Base-by-base conservation (phyloP, 106 monocot species). In the Apostasia shenzhenica region DNA sequence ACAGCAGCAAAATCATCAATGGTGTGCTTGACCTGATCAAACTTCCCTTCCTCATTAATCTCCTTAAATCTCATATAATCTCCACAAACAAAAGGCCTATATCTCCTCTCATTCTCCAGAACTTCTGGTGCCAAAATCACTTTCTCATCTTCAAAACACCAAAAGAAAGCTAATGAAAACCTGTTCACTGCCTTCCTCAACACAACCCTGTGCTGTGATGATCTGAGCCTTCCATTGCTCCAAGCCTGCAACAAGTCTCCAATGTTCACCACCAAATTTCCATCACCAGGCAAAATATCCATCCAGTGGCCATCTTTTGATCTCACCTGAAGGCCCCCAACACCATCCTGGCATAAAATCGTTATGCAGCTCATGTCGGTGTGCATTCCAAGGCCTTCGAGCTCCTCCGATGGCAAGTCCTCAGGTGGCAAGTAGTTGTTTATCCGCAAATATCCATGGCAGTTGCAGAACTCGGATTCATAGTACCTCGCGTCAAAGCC, bases 311-410 rank as follows among this genome's bases (percentile, higher is more conserved):
- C 75, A 52, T 58, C 63, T 59, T 56, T 76, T 3, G 75, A 70
- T 60, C 69, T 66, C 69, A 80, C 76, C 55, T 84, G 84, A 38
- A 84, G 73, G 3, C 84, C 84, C 2, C 84, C 84, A 10, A 71
- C 77, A 72, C 73, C 73, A 71, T 84, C 84, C 55, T 80, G 84
- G 54, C 67, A 68, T 7, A 84, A 57, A 47, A 84, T 77, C 26
- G 84, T 84, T 57, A 84, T 77, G 55, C 84, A 84, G 54, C 84
- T 84, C 80, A 84, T 84, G 77, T 80, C 84, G 14, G 84, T 84
- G 73, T 84, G 84, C 80, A 80, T 84, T 59, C 84, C 84, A 4
- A 84, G 80, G 37, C 80, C 84, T 80, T 84, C 84, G 12, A 73
- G 63, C 11, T 66, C 80, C 40, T 55, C 66, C 6, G 2, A 12